Conservation (phyloP, 768 basidiomycete species). For the Suillus bovinus region DNA sequence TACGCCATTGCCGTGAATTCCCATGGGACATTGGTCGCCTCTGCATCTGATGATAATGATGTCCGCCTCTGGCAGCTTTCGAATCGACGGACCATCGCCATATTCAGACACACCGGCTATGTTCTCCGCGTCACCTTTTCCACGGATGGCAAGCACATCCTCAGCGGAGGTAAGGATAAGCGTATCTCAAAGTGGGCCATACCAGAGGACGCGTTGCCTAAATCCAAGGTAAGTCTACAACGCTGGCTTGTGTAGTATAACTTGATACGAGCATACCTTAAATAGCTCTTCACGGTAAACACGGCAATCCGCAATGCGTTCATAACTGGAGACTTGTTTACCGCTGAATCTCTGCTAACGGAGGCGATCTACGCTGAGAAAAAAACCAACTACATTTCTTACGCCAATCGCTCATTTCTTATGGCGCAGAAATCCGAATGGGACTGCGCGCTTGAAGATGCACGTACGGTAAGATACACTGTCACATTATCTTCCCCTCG, state of each 20-base stretch:
- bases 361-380: background rate
- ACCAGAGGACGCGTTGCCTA: background rate
- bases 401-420: background rate
- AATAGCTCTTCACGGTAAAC: background rate
- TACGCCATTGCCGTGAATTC: background rate
- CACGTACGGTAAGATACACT: background rate
- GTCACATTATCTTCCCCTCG: background rate
- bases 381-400: background rate
- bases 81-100: background rate
- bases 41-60: background rate
- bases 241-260: background rate
- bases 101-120: background rate
- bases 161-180: background rate
- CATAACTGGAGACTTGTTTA: background rate
- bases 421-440: background rate
- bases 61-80: background rate
- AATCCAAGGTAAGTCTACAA: background rate
- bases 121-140: background rate
- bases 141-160: background rate
- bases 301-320: background rate
- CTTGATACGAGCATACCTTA: background rate
- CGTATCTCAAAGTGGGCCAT: background rate
- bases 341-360: background rate
- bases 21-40: background rate
- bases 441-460: background rate